Percentiles rank a stretch among this genome's conserved stretches.
These are phyloP conservation scores for Selaginella tamariscina DNA, from an alignment of 75 land plant genomes.

Conservation along the genomic window DNA sequence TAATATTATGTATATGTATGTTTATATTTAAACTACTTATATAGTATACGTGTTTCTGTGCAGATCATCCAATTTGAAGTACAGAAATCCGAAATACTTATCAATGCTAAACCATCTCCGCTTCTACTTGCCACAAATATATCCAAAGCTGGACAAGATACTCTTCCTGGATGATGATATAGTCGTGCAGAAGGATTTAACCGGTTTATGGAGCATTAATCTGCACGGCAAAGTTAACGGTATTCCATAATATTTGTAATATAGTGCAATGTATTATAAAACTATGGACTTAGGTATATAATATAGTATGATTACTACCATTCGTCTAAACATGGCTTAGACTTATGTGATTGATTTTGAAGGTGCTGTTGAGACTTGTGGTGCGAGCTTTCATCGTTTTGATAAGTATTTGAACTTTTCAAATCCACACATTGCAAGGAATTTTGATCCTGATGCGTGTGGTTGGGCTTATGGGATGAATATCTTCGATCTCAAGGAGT, in stretches of 20 bases:
- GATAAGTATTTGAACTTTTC: constrained; percentile 57
- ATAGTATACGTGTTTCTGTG: too few species aligned
- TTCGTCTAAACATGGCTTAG: too few species aligned
- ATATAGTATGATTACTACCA: too few species aligned
- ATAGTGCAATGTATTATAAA: too few species aligned
- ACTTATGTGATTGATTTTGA: too few species aligned
- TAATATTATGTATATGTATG: too few species aligned
- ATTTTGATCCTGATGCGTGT: constrained; percentile 54
- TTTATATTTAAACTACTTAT: too few species aligned
- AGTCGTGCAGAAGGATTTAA: constrained; percentile 49
- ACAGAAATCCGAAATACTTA: constrained; percentile 54
- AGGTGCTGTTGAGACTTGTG: constrained; percentile 37
- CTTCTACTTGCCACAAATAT: constrained; percentile 50
- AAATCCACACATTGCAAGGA: constrained; percentile 37
- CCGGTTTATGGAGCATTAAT: constrained; percentile 49
- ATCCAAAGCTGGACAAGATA: constrained; percentile 36
- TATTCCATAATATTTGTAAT: too few species aligned
- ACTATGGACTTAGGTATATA: too few species aligned
- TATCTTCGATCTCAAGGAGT: constrained; percentile 45
- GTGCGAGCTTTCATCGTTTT: constrained; percentile 41
- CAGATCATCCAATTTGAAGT: constrained; percentile 53
- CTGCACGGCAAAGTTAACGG: constrained; percentile 65
- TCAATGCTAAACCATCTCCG: constrained; percentile 68
- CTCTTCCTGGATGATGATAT: constrained; percentile 68
- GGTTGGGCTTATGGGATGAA: constrained; percentile 81